phyloP scores from a whole-genome alignment of 257 asterid genomes.

The Fraxinus excelsior region DNA sequence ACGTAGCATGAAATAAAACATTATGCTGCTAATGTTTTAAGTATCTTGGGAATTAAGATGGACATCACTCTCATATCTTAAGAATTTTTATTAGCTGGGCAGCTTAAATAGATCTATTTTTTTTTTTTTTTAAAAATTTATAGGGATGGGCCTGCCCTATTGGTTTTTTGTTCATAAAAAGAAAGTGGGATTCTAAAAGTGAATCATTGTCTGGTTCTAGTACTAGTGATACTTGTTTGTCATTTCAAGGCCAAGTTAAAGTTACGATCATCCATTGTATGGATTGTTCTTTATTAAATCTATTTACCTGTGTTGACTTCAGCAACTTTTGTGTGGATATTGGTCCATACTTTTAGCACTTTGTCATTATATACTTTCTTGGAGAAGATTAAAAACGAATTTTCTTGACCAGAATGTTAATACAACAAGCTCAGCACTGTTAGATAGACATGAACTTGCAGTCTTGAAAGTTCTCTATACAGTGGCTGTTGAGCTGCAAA shows the following conservation, averaged over 20 bases:
- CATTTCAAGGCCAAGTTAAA: neutral
- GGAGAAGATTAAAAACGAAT: neutral
- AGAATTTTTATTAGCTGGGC: neutral
- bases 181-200: conserved; percentile 16
- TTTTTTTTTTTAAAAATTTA: neutral
- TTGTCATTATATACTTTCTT: neutral
- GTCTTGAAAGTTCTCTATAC: conserved; percentile 11
- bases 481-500: conserved; percentile 7
- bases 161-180: neutral
- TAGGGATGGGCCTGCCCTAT: neutral
- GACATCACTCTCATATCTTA: neutral
- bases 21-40: neutral
- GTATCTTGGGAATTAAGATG: neutral
- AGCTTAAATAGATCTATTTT: neutral
- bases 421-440: conserved; percentile 5
- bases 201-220: neutral
- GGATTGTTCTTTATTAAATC: neutral
- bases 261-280: neutral
- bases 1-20: neutral
- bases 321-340: neutral
- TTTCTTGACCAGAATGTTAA: neutral
- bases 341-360: neutral
- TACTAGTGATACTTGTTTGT: neutral
- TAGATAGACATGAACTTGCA: neutral
- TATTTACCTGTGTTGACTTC: no score